Evolutionary conservation across 768 basidiomycete genomes (phyloP), one percentile per base, ranked within the genome.

Genomic region (Clavulina sp.): DNA sequence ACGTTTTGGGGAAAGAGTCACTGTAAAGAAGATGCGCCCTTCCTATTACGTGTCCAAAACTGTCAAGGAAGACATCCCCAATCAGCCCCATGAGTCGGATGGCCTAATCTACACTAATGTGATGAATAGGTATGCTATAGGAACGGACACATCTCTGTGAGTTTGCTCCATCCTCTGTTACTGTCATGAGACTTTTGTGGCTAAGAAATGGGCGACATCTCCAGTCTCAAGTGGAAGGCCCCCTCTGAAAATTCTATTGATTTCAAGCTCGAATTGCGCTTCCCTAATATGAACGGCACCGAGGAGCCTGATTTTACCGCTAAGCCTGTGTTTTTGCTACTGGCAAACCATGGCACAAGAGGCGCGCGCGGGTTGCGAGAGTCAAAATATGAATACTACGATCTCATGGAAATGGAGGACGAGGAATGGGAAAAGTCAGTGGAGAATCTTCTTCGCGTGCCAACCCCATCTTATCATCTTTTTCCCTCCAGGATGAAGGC

Each of bases 161-260:
- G 79, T 66, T 13, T 24, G 21, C 30, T 40, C 30, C 18, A 51
- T 7, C 24, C 21, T n/a, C 41, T 36, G 50, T 19, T 32, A 23
- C 53, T 46, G 3, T 40, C 43, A 1, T 47, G 19, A 18, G 29
- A 6, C 16, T 32, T 56, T 55, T 46, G 44, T 43, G 3, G 7
- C 30, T 23, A 26, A 24, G 9, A 21, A 24, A 2, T 5, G 4
- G 7, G 57, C 44, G 18, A 31, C 49, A 26, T 57, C 9, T 21
- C 28, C 59, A 97, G 93, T 56, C 65, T 99, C 61, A 99, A 99
- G 66, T 99, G 95, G 95, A 99, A 99, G 65, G 91, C 92, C 1
- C 91, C 95, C 0, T 85, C 83, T 1, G 93, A 97, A 62, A 99
- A 99, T 63, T 92, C 91, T 1, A 82, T 97, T 59, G 95, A 99